These are phyloP conservation scores for Diaporthe sp. DNA, from an alignment of 2,329 filamentous ascomycete species.

Conservation along the genomic window DNA sequence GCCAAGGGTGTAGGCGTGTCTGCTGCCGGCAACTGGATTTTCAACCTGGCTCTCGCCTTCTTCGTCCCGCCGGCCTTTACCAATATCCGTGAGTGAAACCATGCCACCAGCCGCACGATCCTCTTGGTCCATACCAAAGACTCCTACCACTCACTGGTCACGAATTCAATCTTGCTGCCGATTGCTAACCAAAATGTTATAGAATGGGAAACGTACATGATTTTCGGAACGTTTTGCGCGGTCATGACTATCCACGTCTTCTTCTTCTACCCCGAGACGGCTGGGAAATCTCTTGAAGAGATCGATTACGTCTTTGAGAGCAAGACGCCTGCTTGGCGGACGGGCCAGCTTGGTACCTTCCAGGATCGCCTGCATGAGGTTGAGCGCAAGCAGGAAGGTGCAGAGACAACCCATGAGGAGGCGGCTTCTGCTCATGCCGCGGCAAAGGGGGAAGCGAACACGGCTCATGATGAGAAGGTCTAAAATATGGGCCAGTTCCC, in stretches of 20 bases:
- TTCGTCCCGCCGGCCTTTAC: constrained; percentile 61
- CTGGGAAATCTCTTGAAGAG: constrained; percentile 67
- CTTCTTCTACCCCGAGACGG: constrained; percentile 69
- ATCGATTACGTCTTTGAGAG: constrained; percentile 62
- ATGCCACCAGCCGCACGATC: not conserved
- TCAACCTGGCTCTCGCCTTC: constrained; percentile 63
- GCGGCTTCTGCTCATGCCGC: not conserved
- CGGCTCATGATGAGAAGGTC: constrained; percentile 23
- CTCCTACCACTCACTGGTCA: not conserved
- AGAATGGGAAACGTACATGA: constrained; percentile 63
- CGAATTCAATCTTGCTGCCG: too few species aligned
- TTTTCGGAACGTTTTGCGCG: constrained; percentile 66
- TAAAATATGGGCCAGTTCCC: not conserved
- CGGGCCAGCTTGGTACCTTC: constrained; percentile 30
- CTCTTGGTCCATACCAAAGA: not conserved
- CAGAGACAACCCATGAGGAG: constrained; percentile 30
- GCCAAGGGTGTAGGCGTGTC: constrained; percentile 67
- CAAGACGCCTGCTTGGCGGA: constrained; percentile 37
- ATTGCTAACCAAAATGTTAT: not conserved
- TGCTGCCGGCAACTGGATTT: constrained; percentile 64
- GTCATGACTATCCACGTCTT: constrained; percentile 63
- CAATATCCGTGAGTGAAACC: constrained; percentile 49
- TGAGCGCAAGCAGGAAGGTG: constrained; percentile 22
- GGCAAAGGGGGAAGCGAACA: not conserved
- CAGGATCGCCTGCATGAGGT: constrained; percentile 33